Evolutionary conservation across 179 eudicot genomes (phyloP).

Genomic region (Silene vulgaris): DNA sequence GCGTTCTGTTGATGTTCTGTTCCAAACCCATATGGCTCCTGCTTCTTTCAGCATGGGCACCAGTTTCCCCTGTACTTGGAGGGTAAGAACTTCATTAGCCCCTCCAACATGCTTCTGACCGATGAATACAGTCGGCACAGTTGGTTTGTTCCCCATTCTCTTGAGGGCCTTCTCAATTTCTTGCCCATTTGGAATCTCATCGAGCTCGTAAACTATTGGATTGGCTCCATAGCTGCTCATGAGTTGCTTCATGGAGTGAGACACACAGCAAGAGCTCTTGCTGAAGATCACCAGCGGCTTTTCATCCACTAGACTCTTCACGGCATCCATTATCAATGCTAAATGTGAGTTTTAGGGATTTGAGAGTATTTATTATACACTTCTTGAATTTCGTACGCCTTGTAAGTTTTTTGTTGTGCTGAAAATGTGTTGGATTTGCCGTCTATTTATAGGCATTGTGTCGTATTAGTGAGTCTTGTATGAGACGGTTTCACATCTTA

Average conservation of each 20-base stretch:
- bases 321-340: constrained; percentile 31
- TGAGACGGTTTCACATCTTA: not conserved
- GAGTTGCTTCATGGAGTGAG: constrained; percentile 49
- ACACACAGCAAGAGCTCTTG: constrained; percentile 60
- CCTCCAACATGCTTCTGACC: constrained; percentile 58
- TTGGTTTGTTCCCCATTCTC: constrained; percentile 35
- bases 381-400: constrained; percentile 1
- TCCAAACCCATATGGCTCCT: constrained; percentile 56
- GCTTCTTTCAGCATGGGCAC: constrained; percentile 51
- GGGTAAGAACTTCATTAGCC: constrained; percentile 62
- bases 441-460: constrained; percentile 28
- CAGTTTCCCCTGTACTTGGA: constrained; percentile 56
- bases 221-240: constrained; percentile 63
- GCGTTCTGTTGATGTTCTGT: constrained; percentile 22
- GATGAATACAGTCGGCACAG: constrained; percentile 60
- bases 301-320: constrained; percentile 33
- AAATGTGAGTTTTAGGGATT: not conserved
- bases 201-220: constrained; percentile 52
- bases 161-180: constrained; percentile 50
- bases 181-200: constrained; percentile 50
- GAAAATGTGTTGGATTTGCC: constrained; percentile 5
- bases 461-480: not conserved
- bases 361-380: not conserved
- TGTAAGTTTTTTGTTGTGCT: constrained; percentile 15
- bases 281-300: constrained; percentile 66